phyloP scores from a whole-genome alignment of 1,284 basidiomycete genomes.

The Papiliotrema terrestris region DNA sequence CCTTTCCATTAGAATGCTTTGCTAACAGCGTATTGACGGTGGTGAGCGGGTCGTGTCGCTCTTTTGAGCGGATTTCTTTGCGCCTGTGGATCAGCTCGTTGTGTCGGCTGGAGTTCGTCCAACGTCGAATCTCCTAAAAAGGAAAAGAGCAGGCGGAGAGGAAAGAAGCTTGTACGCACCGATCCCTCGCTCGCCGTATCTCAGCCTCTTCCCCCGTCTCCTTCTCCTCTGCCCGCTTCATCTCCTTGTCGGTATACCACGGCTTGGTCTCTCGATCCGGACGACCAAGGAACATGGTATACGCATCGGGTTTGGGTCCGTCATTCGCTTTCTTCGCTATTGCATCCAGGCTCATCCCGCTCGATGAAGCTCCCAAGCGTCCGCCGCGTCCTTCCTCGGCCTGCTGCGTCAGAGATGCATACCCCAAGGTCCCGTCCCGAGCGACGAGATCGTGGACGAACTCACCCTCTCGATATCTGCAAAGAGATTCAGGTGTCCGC shows the following conservation, averaged over 20 bases:
- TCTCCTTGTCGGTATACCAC: conserved; percentile 47
- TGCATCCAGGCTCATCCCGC: conserved; percentile 25
- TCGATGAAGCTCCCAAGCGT: not conserved
- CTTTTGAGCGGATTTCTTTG: conserved; percentile 42
- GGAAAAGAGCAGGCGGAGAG: not conserved
- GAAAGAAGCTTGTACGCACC: conserved; percentile 20
- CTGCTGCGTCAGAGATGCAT: not conserved
- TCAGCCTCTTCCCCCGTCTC: conserved; percentile 42
- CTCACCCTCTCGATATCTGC: conserved; percentile 42
- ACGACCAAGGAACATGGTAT: conserved; percentile 48
- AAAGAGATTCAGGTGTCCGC: conserved; percentile 49
- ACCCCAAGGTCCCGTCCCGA: not conserved
- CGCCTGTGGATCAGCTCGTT: conserved; percentile 26
- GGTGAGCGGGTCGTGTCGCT: conserved; percentile 42
- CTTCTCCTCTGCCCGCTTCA: conserved; percentile 43
- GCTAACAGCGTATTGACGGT: conserved; percentile 28
- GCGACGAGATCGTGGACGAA: not conserved
- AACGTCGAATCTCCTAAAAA: too few relatives aligned
- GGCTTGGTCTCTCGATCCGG: conserved; percentile 49
- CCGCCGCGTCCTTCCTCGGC: not conserved
- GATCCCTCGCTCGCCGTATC: conserved; percentile 36
- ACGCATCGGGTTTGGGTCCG: conserved; percentile 40
- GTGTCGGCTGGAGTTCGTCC: not conserved
- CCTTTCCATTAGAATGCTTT: not conserved
- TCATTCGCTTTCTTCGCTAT: conserved; percentile 37